Base-by-base conservation (phyloP, 2,329 filamentous ascomycete genomes). In the Xylariaceae sp. region DNA sequence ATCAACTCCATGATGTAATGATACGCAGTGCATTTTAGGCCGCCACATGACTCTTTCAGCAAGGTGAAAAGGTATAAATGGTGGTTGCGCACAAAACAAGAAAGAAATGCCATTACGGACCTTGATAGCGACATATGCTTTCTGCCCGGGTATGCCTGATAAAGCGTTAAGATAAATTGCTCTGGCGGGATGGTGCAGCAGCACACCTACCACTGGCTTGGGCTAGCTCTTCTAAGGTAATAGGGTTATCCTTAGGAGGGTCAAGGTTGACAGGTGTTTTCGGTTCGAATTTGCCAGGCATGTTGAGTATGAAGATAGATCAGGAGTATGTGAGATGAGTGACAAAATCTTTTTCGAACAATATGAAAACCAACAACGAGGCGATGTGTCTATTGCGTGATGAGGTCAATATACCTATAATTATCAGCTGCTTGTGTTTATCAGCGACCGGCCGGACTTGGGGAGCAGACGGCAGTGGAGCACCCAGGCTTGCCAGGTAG, bases 231-330 rank as follows among this genome's bases (percentile, higher is more conserved):
- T 93, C 87, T 2, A 76, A 61, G n/a, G 83, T 83, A 59, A 98
- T 96, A 29, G 80, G 79, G 60, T 96, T 91, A 63, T 89, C 79
- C 71, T 94, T 97, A 12, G 93, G 93, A 29, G 89, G 85, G 47
- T 85, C 76, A 48, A 98, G 80, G 46, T 83, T 70, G 49, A 93
- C 84, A 3, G 87, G 78, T 22, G 73, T 71, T 68, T 93, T 94
- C 35, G 89, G 88, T 64, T 87, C 85, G 59, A 94, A 94, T 57
- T 79, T 85, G 53, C 75, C 78, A 49, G 75, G 65, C 79, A 82
- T 83, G 51, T 47, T 67, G 46, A 41, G 38, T 25, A 32, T 22
- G 25, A 5, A 23, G 40, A 42, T 45, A 35, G 42, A 42, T 22
- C 21, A 36, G 29, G 21, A 22, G 23, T 19, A 17, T 6, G 19